Evolutionary conservation across 768 basidiomycete species (phyloP).

Genomic region (Hemileccinum impolitum): DNA sequence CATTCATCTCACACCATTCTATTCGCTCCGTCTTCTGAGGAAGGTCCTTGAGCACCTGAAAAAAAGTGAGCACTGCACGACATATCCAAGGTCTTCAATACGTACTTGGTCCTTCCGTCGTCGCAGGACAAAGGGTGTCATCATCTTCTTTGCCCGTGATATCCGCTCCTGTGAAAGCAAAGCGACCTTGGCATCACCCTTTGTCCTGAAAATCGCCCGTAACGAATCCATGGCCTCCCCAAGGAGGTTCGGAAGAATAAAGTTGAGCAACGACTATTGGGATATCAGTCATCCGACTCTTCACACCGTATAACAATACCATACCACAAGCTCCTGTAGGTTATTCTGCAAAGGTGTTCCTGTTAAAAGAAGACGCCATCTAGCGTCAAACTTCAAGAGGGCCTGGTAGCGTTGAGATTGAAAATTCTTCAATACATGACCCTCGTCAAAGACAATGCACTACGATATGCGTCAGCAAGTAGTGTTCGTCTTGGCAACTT

Average conservation of each 20-base stretch:
- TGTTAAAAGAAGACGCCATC: slow-evolving; percentile 89
- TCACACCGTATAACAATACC: slow-evolving; percentile 23
- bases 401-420: slow-evolving; percentile 95
- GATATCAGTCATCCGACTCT: slow-evolving; percentile 5
- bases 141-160: slow-evolving; percentile 96
- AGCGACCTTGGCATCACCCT: slow-evolving; percentile 85
- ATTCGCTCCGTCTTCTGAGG: slow-evolving; percentile 92
- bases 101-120: slow-evolving; percentile 89
- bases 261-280: slow-evolving; percentile 89
- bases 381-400: slow-evolving; percentile 77
- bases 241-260: slow-evolving; percentile 92
- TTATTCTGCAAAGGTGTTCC: slow-evolving; percentile 96
- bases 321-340: slow-evolving; percentile 82
- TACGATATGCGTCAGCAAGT: slow-evolving; percentile 29
- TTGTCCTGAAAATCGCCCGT: slow-evolving; percentile 95
- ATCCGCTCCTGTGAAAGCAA: slow-evolving; percentile 91
- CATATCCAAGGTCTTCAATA: background rate
- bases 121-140: slow-evolving; percentile 98
- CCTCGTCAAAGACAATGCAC: slow-evolving; percentile 96
- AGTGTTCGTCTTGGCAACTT: background rate
- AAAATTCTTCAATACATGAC: slow-evolving; percentile 95
- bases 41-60: slow-evolving; percentile 85
- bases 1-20: slow-evolving; percentile 93
- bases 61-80: background rate
- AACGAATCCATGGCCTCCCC: slow-evolving; percentile 71